A percentile compares a stretch with the other conserved stretches of the same genome.
Evolutionary conservation across 768 basidiomycete genomes (phyloP).

Genomic region (Boletus reticulatus): DNA sequence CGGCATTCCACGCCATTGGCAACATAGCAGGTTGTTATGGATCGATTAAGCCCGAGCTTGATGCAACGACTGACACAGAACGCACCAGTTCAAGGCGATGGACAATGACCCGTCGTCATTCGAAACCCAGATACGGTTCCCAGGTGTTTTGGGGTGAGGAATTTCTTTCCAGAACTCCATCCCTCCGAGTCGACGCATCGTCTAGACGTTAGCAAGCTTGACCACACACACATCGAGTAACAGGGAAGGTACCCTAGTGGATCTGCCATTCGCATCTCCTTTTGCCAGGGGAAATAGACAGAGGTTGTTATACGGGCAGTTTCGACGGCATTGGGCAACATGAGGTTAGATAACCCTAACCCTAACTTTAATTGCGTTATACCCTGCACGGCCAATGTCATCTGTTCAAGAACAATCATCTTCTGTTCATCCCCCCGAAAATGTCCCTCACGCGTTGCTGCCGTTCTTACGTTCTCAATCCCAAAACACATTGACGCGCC

Average conservation of each 20-base stretch:
- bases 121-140: constrained; percentile 6
- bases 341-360: background rate
- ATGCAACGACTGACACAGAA: background rate
- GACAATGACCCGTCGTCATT: background rate
- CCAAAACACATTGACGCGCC: constrained; percentile 68
- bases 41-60: background rate
- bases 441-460: constrained; percentile 60
- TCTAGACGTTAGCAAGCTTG: background rate
- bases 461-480: constrained; percentile 82
- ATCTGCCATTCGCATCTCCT: background rate
- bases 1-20: background rate
- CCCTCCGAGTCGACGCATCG: constrained; percentile 14
- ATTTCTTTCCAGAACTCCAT: constrained; percentile 11
- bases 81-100: constrained; percentile 6
- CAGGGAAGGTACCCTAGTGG: background rate
- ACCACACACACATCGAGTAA: background rate
- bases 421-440: constrained; percentile 13
- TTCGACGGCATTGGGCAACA: constrained; percentile 13
- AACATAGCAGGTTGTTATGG: background rate
- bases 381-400: constrained; percentile 14
- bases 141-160: constrained; percentile 1
- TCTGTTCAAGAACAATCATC: constrained; percentile 21
- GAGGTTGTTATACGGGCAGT: background rate
- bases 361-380: too few species aligned
- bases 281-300: background rate